phyloP scores from a whole-genome alignment of 306 rosid genomes.

The Morella rubra region DNA sequence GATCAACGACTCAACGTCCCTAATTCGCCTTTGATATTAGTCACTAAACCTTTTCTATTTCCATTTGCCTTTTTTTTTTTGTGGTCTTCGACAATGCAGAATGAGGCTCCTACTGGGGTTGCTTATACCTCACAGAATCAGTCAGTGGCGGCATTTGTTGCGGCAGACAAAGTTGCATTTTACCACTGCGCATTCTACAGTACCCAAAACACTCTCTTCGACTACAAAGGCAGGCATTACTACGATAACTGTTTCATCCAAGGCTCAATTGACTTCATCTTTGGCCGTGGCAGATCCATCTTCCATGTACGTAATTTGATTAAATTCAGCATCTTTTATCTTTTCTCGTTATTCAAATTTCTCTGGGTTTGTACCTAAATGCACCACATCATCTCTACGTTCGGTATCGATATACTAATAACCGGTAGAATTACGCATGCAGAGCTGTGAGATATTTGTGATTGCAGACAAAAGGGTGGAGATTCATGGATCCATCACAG shows the following conservation, averaged over 20 bases:
- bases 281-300: conserved; percentile 67
- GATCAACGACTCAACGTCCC: neutral
- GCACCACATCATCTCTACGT: too few relatives aligned
- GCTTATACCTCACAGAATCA: conserved; percentile 96
- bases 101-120: conserved; percentile 95
- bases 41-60: neutral
- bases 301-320: conserved; percentile 40
- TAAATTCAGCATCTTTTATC: too few relatives aligned
- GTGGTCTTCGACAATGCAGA: conserved; percentile 35
- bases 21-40: neutral
- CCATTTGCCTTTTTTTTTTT: neutral
- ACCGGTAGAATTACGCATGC: neutral
- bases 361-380: too few relatives aligned
- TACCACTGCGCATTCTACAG: conserved; percentile 88
- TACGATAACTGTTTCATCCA: conserved; percentile 69
- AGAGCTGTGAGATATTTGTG: conserved; percentile 82
- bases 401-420: too few relatives aligned
- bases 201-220: conserved; percentile 90
- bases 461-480: conserved; percentile 57
- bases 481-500: conserved; percentile 68
- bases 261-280: conserved; percentile 93
- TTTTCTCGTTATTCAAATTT: too few relatives aligned
- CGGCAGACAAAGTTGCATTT: conserved; percentile 69
- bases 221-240: conserved; percentile 87
- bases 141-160: conserved; percentile 88